Conservation (phyloP, 139 green algal genomes). For the Spirogloea muscicola region DNA sequence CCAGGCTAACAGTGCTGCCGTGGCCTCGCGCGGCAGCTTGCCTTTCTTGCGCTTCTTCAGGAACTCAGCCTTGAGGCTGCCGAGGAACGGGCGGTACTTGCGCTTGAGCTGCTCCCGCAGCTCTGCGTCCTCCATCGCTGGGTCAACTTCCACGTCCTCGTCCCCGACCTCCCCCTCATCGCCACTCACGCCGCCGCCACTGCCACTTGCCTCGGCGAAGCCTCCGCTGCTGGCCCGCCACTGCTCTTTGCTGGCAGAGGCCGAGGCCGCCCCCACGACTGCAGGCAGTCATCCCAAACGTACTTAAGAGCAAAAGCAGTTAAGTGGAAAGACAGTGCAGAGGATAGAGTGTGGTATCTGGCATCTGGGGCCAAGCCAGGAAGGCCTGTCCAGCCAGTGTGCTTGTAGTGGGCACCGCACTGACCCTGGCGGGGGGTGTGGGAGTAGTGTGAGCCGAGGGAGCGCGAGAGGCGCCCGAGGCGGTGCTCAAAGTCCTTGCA, state of each 20-base stretch:
- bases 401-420: no score
- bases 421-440: no score
- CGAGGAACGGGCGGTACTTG: constrained; percentile 6
- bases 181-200: constrained; percentile 4
- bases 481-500: constrained; percentile 12
- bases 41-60: constrained; percentile 32
- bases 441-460: neutral
- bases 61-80: constrained; percentile 15
- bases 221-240: no score
- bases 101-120: constrained; percentile 31
- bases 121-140: constrained; percentile 12
- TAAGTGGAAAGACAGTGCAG: neutral
- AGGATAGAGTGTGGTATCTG: neutral
- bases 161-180: neutral
- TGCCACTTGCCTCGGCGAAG: no score
- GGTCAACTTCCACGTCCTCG: constrained; percentile 1
- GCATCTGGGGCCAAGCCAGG: neutral
- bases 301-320: no score
- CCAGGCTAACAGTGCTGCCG: constrained; percentile 5
- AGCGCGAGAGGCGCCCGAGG: neutral
- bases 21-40: constrained; percentile 26
- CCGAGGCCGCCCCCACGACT: neutral
- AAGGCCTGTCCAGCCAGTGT: no score
- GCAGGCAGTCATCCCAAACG: no score
- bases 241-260: neutral